Conservation (phyloP, 225 moss, liverwort and hornwort genomes). For the Marchantia paleacea region DNA sequence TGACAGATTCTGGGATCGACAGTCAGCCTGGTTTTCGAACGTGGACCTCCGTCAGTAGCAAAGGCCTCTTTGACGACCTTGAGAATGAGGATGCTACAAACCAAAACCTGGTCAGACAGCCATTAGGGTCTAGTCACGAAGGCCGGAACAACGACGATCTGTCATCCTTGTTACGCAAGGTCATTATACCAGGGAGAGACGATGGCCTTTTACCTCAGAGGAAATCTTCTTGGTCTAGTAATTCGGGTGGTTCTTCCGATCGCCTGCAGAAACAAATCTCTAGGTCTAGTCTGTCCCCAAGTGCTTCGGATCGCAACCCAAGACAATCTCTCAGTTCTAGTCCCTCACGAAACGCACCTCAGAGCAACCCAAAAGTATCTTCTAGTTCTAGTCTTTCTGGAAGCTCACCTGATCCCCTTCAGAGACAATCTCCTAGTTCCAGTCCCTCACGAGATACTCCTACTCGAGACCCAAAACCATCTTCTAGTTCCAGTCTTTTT, state of each 20-base stretch:
- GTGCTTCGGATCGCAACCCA: not conserved
- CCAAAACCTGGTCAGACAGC: slow-evolving; percentile 13
- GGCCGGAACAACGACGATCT: not conserved
- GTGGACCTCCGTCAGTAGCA: slow-evolving; percentile 43
- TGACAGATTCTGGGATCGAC: slow-evolving; percentile 26
- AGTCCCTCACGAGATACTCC: not conserved
- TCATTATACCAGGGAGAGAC: not conserved
- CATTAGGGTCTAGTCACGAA: slow-evolving; percentile 17
- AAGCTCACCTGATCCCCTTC: not conserved
- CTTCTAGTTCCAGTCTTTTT: slow-evolving; percentile 1
- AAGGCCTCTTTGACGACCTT: slow-evolving; percentile 58
- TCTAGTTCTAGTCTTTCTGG: slow-evolving; percentile 5
- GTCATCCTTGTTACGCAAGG: not conserved
- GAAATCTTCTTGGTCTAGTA: not conserved
- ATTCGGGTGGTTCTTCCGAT: slow-evolving; percentile 1
- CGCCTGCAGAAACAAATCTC: not conserved
- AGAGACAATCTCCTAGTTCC: not conserved
- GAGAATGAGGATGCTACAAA: slow-evolving; percentile 35
- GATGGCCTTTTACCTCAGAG: not conserved
- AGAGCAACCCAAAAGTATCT: not conserved
- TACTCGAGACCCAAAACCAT: not conserved
- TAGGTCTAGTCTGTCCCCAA: not conserved
- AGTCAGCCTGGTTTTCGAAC: slow-evolving; percentile 35
- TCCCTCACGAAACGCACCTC: not conserved
- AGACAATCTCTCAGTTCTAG: not conserved